Evolutionary conservation across 2,329 filamentous ascomycete genomes (phyloP), one percentile per base, ranked within the genome.

Genomic region (Colletotrichum aenigma): DNA sequence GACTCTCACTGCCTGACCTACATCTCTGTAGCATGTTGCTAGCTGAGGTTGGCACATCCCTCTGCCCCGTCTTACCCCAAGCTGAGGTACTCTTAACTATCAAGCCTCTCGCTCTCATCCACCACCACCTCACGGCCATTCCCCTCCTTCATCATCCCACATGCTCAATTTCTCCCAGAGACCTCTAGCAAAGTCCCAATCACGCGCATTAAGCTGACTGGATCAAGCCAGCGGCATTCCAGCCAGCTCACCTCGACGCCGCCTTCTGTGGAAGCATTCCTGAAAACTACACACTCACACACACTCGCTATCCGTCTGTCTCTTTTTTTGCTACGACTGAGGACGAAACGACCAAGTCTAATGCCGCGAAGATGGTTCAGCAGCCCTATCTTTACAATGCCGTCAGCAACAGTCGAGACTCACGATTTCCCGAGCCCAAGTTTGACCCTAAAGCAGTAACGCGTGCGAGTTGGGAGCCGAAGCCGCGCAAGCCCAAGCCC

Each of bases 381-480:
- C 85, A 84, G 84, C 95, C 95, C 71, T 97, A 93, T 87, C 89
- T 96, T 84, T 97, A 97, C 85, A 90, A 92, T 76, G 80, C 85
- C 80, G 89, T 77, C 83, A 85, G 79, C 80, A 82, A 88, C 80
- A 88, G 91, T 81, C 82, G 87, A 80, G 88, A 91, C 81, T 86
- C 88, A 64, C 89, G 89, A 79, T 89, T 89, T 77, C 89, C 86
- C 82, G 86, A 84, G 83, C 87, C 81, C 81, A 86, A 83, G n/a
- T 98, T 97, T 85, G 96, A 98, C 81, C 96, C 96, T 65, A 97
- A 96, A 84, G 94, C 94, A 75, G 90, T 96, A 65, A 96, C 95
- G 26, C 91, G 95, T 82, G 94, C 95, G 77, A 96, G 94, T 85
- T 94, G 91, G 88, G 87, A 92, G 81, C 90, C 91, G 15, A 91